Base-by-base conservation (phyloP, 1,284 basidiomycete species). In the Kalmanozyma brasiliensis region DNA sequence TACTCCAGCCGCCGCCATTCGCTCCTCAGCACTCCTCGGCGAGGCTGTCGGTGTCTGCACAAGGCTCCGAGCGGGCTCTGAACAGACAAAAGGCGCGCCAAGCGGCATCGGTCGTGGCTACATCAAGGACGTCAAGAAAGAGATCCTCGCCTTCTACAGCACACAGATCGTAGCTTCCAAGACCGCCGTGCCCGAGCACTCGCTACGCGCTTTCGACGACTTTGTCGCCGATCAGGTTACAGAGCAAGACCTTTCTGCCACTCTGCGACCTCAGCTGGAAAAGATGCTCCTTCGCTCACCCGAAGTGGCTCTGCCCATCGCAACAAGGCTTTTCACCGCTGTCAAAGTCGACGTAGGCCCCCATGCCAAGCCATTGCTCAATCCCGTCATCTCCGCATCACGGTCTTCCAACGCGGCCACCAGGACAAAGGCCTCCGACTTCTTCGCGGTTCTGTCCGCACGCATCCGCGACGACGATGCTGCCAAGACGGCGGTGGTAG, bases 201-300 rank as follows among this genome's bases (percentile, higher is more conserved):
- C 68, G 8, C 24, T 67, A 19, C 42, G 32, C 14, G 73, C 78
- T 17, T 66, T 79, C 36, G 47, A 65, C 24, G 68, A 71, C 37
- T 81, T 80, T 43, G 36, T 80, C 26, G 59, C 56, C 7, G 36
- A 49, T 2, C 47, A 69, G 17, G 55, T 80, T 24, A 65, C 71
- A 26, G 49, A 61, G 17, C 40, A 70, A 2, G 77, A 78, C 20
- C 46, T 80, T 17, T n/a, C 64, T 4, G 30, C 43, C 13, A 52
- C 66, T 2, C 49, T 81, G n/a, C 56, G 76, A 10, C 79, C 79
- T 8, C 62, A 77, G 22, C 72, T 81, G 20, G 71, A 78, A 41
- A 80, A 80, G 61, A 77, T 77, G 74, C 65, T 80, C 8, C 72
- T 80, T 0, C 65, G 79, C 30, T 79, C 79, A 20, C 79, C 79